Evolutionary conservation across 1,284 basidiomycete genomes (phyloP), one percentile per base, ranked within the genome.

Genomic region (Trametes pubescens): DNA sequence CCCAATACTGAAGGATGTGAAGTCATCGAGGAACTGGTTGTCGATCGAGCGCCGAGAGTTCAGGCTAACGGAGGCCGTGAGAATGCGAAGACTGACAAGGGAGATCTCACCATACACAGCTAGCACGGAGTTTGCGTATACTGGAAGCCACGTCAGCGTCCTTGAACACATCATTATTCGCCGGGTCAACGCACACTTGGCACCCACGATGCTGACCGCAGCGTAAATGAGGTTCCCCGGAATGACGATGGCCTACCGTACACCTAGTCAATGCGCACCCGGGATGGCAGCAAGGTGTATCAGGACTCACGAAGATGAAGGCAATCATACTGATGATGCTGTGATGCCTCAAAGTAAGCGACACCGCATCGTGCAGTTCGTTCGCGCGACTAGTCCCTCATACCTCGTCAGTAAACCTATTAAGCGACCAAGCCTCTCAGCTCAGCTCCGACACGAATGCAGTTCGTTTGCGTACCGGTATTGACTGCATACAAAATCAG

Each of bases 1-100:
- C 21, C 8, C 22, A 16, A 44, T n/a, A 13, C 29, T 11, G 38
- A 55, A 9, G 10, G 37, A 11, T 6, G n/a, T 24, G 44, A 57
- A 57, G 44, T 47, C 55, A 32, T 57, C 55, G 18, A 47, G 16
- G 55, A 57, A 47, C 18, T n/a, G 43, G 32, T 47, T 37, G 32
- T 57, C 55, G 53, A 65, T 54, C 11, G 57, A 62, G 9, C 55
- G 48, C 3, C 64, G 60, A 8, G 51, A 53, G 53, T 65, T 65
- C 24, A 65, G 14, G n/a, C 64, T 65, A 21, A 3, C 3, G 44
- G 10, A 10, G 47, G 22, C 4, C 24, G 13, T 49, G 16, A n/a
- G 40, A 29, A 26, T 22, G 29, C 29, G 29, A 32, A 32, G 8
- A 32, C 29, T 32, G 8, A 32, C 4, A 8, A 32, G 29, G 8